phyloP scores from a whole-genome alignment of 2,329 filamentous ascomycete species.

The Beauveria pseudobassiana region DNA sequence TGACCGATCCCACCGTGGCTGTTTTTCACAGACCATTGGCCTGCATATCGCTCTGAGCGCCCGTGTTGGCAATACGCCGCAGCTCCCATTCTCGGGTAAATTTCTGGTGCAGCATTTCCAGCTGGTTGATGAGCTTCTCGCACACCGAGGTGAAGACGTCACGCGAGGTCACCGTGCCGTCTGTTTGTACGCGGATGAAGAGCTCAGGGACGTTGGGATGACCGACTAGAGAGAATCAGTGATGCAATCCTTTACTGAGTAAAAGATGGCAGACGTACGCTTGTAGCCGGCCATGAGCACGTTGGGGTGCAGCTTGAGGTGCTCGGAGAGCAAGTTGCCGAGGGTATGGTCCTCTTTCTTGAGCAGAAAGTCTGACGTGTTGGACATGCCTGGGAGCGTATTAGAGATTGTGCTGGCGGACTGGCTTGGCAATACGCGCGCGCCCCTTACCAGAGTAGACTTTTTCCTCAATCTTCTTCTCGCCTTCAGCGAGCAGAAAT shows the following conservation, averaged over 20 bases:
- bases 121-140: constrained; percentile 72
- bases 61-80: constrained; percentile 71
- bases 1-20: not conserved
- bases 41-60: constrained; percentile 45
- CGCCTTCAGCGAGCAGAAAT: constrained; percentile 76
- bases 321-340: constrained; percentile 79
- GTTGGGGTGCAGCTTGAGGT: constrained; percentile 75
- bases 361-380: constrained; percentile 90
- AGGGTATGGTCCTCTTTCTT: constrained; percentile 97
- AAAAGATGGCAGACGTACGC: constrained; percentile 39
- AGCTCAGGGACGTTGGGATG: constrained; percentile 56
- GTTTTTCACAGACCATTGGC: constrained; percentile 24
- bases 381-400: constrained; percentile 60
- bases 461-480: constrained; percentile 89
- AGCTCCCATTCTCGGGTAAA: constrained; percentile 91
- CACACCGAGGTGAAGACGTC: constrained; percentile 77
- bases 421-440: not conserved
- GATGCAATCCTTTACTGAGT: constrained; percentile 11
- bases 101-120: constrained; percentile 73
- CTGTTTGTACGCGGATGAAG: constrained; percentile 79
- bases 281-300: constrained; percentile 92
- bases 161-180: constrained; percentile 80
- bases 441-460: constrained; percentile 71
- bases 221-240: constrained; percentile 31
- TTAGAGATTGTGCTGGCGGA: not conserved